A percentile compares a stretch with the other conserved stretches of the same genome.
phyloP scores from a whole-genome alignment of 2,329 filamentous ascomycete genomes.

The Phialocephala subalpina region DNA sequence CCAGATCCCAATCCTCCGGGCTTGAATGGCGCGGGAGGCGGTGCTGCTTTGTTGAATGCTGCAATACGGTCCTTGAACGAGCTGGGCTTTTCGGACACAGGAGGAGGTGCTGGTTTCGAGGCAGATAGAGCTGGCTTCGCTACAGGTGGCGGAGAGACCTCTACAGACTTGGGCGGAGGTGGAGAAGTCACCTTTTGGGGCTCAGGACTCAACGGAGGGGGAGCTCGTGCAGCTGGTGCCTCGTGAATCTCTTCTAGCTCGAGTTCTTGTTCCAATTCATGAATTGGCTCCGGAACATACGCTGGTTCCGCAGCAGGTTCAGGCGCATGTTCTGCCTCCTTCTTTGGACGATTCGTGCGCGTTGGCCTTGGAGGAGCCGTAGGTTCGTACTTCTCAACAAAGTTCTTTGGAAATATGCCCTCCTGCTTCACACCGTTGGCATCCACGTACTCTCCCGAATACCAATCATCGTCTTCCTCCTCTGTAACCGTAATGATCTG shows the following conservation, averaged over 20 bases:
- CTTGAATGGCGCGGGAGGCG: conserved; percentile 91
- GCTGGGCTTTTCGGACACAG: conserved; percentile 76
- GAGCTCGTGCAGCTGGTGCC: conserved; percentile 42
- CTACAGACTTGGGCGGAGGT: conserved; percentile 41
- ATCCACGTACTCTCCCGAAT: conserved; percentile 86
- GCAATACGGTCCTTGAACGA: conserved; percentile 97
- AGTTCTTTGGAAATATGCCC: conserved; percentile 95
- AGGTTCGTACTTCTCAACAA: conserved; percentile 96
- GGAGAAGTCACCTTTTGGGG: conserved; percentile 47
- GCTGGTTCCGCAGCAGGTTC: conserved; percentile 49
- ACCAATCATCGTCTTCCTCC: conserved; percentile 94
- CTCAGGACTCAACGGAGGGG: conserved; percentile 44
- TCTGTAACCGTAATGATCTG: conserved; percentile 95
- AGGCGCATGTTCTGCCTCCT: conserved; percentile 49
- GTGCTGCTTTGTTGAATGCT: conserved; percentile 92
- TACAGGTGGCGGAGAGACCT: conserved; percentile 42
- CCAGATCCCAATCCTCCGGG: conserved; percentile 64
- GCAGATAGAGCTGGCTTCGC: conserved; percentile 38
- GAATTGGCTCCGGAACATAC: conserved; percentile 47
- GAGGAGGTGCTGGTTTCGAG: conserved; percentile 63
- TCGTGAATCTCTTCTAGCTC: conserved; percentile 50
- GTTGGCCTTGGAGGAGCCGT: conserved; percentile 86
- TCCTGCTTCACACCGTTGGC: conserved; percentile 76
- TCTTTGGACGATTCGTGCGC: conserved; percentile 73
- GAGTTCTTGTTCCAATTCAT: conserved; percentile 44